These are phyloP conservation scores for Teratosphaeria viscida DNA, from an alignment of 2,329 filamentous ascomycete genomes.

Conservation along the genomic window DNA sequence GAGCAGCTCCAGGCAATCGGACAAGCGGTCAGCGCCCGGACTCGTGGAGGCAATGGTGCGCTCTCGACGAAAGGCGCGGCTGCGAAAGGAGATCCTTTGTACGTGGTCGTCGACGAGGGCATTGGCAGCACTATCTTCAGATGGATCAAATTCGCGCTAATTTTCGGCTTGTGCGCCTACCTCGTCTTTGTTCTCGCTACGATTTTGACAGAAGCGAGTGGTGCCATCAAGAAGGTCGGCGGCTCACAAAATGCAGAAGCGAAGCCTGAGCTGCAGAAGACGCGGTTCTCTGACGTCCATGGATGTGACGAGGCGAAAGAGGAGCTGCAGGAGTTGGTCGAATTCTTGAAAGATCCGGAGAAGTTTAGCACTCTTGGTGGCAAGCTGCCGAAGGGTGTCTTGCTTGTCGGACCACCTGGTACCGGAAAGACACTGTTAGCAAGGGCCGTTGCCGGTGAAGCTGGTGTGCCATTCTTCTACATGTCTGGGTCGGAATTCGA, in stretches of 20 bases:
- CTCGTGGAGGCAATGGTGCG: slow-evolving; percentile 56
- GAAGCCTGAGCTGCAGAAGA: slow-evolving; percentile 84
- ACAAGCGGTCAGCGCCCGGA: slow-evolving; percentile 67
- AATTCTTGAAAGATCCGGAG: slow-evolving; percentile 88
- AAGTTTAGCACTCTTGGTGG: slow-evolving; percentile 89
- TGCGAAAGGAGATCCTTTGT: slow-evolving; percentile 70
- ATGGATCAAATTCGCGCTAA: slow-evolving; percentile 78
- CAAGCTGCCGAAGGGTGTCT: slow-evolving; percentile 91
- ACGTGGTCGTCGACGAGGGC: slow-evolving; percentile 92
- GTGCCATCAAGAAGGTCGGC: slow-evolving; percentile 67
- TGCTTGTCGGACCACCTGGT: slow-evolving; percentile 88
- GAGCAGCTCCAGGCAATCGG: slow-evolving; percentile 67
- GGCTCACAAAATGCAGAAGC: slow-evolving; percentile 68
- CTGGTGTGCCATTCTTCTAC: slow-evolving; percentile 98
- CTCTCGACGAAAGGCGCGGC: slow-evolving; percentile 51
- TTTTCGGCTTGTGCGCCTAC: slow-evolving; percentile 70
- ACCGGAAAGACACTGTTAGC: slow-evolving; percentile 96
- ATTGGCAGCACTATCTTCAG: slow-evolving; percentile 70
- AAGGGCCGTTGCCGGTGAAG: slow-evolving; percentile 89
- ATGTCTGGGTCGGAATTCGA: slow-evolving; percentile 99
- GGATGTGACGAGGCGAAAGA: slow-evolving; percentile 98
- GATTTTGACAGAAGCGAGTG: slow-evolving; percentile 71
- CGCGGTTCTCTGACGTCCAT: slow-evolving; percentile 86
- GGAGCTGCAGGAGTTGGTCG: slow-evolving; percentile 90
- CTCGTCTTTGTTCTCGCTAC: slow-evolving; percentile 69